A percentile compares a stretch with the other conserved stretches of the same genome.
Evolutionary conservation across 1,284 basidiomycete genomes (phyloP).

Genomic region (Apiotrichum porosum): DNA sequence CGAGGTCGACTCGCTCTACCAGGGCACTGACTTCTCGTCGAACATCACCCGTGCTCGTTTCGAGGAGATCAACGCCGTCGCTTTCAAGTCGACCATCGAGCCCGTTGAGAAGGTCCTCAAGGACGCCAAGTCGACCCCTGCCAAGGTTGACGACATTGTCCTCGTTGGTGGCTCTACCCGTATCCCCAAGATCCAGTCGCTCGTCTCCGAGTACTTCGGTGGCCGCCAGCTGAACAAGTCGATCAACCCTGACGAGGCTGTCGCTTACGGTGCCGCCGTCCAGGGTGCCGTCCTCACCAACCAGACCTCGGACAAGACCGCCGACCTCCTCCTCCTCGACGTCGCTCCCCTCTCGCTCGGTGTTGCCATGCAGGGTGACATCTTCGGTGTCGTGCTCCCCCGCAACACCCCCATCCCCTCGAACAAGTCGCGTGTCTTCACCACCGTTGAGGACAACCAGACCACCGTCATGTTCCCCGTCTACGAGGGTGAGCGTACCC

Average conservation of each 20-base stretch:
- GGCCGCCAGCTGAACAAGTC: conserved; percentile 92
- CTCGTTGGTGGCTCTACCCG: conserved; percentile 97
- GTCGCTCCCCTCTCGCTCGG: conserved; percentile 63
- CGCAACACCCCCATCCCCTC: conserved; percentile 98
- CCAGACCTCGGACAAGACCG: conserved; percentile 59
- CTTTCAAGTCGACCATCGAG: conserved; percentile 95
- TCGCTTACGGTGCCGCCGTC: conserved; percentile 94
- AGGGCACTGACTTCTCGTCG: conserved; percentile 98
- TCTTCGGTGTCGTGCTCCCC: conserved; percentile 87
- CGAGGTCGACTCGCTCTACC: conserved; percentile 96
- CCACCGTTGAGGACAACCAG: conserved; percentile 98
- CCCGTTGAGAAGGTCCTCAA: conserved; percentile 98
- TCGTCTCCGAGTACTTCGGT: conserved; percentile 97
- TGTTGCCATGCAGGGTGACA: conserved; percentile 98
- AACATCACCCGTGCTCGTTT: conserved; percentile 97
- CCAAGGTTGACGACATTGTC: conserved; percentile 67
- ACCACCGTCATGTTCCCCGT: conserved; percentile 98
- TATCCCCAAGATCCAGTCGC: conserved; percentile 97
- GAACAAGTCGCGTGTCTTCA: conserved; percentile 97
- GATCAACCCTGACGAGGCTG: conserved; percentile 96
- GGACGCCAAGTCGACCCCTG: conserved; percentile 89
- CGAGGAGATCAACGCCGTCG: conserved; percentile 95
- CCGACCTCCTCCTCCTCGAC: conserved; percentile 83
- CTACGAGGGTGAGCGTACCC: conserved; percentile 97
- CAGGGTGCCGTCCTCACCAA: conserved; percentile 95